Evolutionary conservation across 108 stramenopile species (phyloP), one percentile per base, ranked within the genome.

Genomic region (Ochromonas danica): DNA sequence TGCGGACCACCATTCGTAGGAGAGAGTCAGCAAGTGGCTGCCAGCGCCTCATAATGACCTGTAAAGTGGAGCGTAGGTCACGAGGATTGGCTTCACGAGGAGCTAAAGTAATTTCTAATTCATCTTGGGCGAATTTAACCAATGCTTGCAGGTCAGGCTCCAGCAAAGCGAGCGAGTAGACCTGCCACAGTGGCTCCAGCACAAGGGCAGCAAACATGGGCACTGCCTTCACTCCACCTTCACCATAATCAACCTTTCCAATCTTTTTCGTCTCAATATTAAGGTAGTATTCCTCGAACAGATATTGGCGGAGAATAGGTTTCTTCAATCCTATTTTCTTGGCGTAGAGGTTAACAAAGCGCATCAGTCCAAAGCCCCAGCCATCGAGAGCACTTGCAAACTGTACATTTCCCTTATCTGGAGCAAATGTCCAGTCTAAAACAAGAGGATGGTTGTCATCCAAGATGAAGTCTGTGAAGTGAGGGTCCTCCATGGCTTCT

Each of bases 341-440:
- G 17, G 57, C 33, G 78, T 85, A 86, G 61, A 85, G 39, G 35
- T 61, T 81, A 27, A 86, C 88, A 81, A 90, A 87, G 38, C 87
- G 60, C 22, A 89, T 91, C 2, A 94, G 71, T 0, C 93, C 87
- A 72, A 99, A 97, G 60, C 94, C 98, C 96, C 96, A 99, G 57
- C 97, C 94, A 81, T 92, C 93, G 41, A 94, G 77, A 1, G 96
- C 96, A 27, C 90, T 90, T 38, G 91, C 90, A 88, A 99, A 99
- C 1, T 97, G 88, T 6, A 99, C 95, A 85, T 99, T 96, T 1
- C 96, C 95, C 65, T 89, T 86, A 75, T 87, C 84, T 0, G 97
- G 95, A 40, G 93, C 92, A 87, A 98, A 98, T 25, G 89, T 92
- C 96, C 96, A 97, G 3, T 78, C 82, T 38, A 17, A 14, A 17